Evolutionary conservation across 805 yeast genomes (phyloP).

Genomic region (Saturnispora gosingensis): DNA sequence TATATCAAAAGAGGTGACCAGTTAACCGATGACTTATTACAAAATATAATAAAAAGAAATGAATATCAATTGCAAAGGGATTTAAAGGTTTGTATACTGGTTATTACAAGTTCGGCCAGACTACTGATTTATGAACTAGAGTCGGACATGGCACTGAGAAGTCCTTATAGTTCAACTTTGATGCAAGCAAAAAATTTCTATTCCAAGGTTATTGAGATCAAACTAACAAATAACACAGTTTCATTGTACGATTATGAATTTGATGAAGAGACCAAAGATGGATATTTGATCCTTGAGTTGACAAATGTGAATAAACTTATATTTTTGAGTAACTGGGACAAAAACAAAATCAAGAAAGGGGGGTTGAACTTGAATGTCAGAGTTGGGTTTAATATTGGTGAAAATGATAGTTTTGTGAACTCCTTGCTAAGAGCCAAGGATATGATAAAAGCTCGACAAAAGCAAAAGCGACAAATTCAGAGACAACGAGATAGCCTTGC

Average conservation of each 20-base stretch:
- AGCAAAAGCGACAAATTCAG: slow-evolving; percentile 4
- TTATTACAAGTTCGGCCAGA: slow-evolving; percentile 30
- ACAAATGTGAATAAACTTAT: slow-evolving; percentile 48
- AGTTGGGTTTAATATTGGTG: slow-evolving; percentile 36
- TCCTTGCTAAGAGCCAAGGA: slow-evolving; percentile 60
- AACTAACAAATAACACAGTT: slow-evolving; percentile 41
- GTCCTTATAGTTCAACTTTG: slow-evolving; percentile 26
- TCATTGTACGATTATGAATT: slow-evolving; percentile 79
- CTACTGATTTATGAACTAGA: slow-evolving; percentile 28
- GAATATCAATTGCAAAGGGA: slow-evolving; percentile 23
- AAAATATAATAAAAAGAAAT: slow-evolving; percentile 24
- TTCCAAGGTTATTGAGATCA: slow-evolving; percentile 30
- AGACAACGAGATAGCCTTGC: not conserved
- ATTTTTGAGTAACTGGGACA: slow-evolving; percentile 39
- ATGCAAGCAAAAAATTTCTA: slow-evolving; percentile 36
- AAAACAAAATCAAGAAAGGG: slow-evolving; percentile 24
- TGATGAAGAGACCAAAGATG: slow-evolving; percentile 46
- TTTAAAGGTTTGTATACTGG: slow-evolving; percentile 27
- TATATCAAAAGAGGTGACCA: slow-evolving; percentile 22
- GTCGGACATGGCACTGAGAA: slow-evolving; percentile 23
- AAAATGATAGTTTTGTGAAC: slow-evolving; percentile 55
- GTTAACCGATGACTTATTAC: slow-evolving; percentile 25
- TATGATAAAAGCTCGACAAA: slow-evolving; percentile 26
- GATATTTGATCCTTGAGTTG: slow-evolving; percentile 57
- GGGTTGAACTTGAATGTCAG: slow-evolving; percentile 27